phyloP scores from a whole-genome alignment of 345 rosid genomes.

The Diplotaxis tenuifolia region DNA sequence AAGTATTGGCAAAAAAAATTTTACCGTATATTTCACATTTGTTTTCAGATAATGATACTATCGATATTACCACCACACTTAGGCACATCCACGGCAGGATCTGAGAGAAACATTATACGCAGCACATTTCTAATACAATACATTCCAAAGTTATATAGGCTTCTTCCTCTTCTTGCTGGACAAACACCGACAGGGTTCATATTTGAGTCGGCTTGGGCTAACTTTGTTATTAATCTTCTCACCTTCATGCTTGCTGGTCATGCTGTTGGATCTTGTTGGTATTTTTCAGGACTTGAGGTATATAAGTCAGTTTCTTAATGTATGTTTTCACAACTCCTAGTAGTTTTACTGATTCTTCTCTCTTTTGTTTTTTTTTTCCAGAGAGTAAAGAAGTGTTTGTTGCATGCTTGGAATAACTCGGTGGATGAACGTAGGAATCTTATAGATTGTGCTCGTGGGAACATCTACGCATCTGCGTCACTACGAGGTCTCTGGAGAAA shows the following conservation, averaged over 20 bases:
- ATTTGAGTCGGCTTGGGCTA: constrained; percentile 90
- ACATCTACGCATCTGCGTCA: no score
- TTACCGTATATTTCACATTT: background rate
- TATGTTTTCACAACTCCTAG: no score
- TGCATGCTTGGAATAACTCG: no score
- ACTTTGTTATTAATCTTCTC: constrained; percentile 76
- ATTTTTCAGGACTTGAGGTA: constrained; percentile 86
- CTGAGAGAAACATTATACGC: background rate
- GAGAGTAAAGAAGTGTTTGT: no score
- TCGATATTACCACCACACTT: background rate
- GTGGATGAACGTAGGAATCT: no score
- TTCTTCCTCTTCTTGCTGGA: constrained; percentile 71
- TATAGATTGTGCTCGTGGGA: no score
- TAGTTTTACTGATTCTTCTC: no score
- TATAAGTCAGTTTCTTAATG: no score
- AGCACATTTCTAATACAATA: background rate
- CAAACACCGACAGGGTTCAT: constrained; percentile 68
- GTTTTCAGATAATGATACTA: constrained; percentile 52
- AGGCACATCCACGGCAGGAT: background rate
- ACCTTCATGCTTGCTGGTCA: constrained; percentile 75
- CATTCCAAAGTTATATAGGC: constrained; percentile 61
- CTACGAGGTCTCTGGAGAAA: no score
- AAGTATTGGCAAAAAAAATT: no score
- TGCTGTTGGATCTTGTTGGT: constrained; percentile 84
- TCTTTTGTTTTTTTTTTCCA: no score